phyloP scores from a whole-genome alignment of 768 basidiomycete species.

The Tylopilus cervinicoccineus region DNA sequence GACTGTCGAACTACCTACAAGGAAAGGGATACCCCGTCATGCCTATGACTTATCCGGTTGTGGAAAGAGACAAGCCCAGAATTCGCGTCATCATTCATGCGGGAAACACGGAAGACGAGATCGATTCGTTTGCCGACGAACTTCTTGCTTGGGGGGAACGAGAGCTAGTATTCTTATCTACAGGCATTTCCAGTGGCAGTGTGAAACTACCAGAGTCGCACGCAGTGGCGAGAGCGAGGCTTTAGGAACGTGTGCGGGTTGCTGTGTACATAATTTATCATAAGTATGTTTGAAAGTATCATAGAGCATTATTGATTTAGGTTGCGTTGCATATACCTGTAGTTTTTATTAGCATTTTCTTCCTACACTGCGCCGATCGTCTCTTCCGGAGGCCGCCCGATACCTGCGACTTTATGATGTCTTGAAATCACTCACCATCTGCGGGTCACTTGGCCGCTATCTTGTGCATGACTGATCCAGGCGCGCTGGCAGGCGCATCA shows the following conservation, averaged over 20 bases:
- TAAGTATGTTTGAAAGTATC: neutral
- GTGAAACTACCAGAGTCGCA: neutral
- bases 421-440: no score
- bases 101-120: conserved; percentile 15
- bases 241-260: conserved; percentile 1
- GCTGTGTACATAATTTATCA: neutral
- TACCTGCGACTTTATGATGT: no score
- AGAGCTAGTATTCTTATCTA: neutral
- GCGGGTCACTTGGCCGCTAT: no score
- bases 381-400: no score
- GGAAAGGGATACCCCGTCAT: conserved; percentile 12
- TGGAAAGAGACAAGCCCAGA: conserved; percentile 7
- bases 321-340: neutral
- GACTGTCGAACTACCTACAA: conserved; percentile 11
- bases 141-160: conserved; percentile 12
- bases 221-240: conserved; percentile 9
- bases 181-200: neutral
- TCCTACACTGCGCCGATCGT: no score
- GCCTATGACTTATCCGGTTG: conserved; percentile 11
- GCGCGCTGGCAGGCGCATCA: no score
- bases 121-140: conserved; percentile 7
- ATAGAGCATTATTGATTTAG: neutral
- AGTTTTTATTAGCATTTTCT: no score
- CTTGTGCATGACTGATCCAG: neutral
- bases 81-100: conserved; percentile 19